phyloP scores from a whole-genome alignment of 352 stramenopile species.

The Phytophthora cajani region DNA sequence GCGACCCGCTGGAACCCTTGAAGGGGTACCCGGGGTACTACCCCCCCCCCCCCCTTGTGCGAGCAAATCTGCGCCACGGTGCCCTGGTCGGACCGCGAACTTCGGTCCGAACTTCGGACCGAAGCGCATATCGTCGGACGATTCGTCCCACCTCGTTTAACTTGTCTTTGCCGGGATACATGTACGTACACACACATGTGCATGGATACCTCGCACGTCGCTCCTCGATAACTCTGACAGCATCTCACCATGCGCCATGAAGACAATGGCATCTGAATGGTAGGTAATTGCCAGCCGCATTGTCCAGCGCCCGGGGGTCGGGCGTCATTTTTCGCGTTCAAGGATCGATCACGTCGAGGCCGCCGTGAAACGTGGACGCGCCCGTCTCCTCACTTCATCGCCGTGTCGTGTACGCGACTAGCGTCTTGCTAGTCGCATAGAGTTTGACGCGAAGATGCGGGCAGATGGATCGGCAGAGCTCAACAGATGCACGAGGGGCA shows the following conservation, averaged over 20 bases:
- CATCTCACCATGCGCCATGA: too few relatives aligned
- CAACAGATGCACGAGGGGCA: constrained; percentile 17
- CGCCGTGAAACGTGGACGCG: neutral
- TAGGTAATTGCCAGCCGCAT: too few relatives aligned
- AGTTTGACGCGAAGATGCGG: neutral
- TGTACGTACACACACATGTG: too few relatives aligned
- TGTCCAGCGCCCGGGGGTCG: too few relatives aligned
- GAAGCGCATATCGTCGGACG: neutral
- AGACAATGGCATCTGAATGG: too few relatives aligned
- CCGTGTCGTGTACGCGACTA: constrained; percentile 6
- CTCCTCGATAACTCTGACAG: too few relatives aligned
- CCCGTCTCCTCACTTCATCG: constrained; percentile 19
- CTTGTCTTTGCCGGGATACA: too few relatives aligned
- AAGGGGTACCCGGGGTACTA: neutral
- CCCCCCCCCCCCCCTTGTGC: neutral
- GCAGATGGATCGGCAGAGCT: constrained; percentile 30
- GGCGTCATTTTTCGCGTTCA: constrained; percentile 2
- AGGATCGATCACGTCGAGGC: constrained; percentile 10
- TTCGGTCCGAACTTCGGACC: neutral
- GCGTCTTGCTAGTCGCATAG: constrained; percentile 30
- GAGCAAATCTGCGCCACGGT: constrained; percentile 10
- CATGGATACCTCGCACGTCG: too few relatives aligned
- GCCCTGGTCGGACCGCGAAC: constrained; percentile 4
- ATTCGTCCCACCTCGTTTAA: neutral
- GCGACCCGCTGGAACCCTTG: neutral